Conservation (phyloP, 2,329 filamentous ascomycete genomes). For the Botrytis medusae region DNA sequence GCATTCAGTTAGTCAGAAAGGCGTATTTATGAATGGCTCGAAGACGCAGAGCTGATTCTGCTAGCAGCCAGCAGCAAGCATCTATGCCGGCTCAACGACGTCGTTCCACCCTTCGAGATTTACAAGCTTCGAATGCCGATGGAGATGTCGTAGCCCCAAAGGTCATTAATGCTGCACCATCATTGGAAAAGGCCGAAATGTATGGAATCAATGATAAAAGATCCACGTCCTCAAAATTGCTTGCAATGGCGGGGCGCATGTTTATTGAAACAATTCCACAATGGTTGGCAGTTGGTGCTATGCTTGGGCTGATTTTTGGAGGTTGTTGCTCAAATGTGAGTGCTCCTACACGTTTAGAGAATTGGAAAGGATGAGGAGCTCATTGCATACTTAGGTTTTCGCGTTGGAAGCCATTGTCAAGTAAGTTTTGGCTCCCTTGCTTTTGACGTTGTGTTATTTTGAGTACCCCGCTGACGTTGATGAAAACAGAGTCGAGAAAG, state of each 20-base stretch:
- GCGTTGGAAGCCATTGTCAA: slow-evolving; percentile 93
- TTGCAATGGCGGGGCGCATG: slow-evolving; percentile 53
- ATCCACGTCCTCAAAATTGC: slow-evolving; percentile 50
- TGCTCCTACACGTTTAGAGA: slow-evolving; percentile 24
- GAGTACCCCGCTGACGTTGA: slow-evolving; percentile 26
- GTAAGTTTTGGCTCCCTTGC: slow-evolving; percentile 51
- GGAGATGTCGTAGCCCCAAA: slow-evolving; percentile 46
- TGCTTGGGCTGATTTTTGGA: slow-evolving; percentile 87
- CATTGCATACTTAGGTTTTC: slow-evolving; percentile 67
- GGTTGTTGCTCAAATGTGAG: slow-evolving; percentile 91
- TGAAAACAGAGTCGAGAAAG: slow-evolving; percentile 69
- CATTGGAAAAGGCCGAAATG: slow-evolving; percentile 55
- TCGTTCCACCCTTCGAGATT: slow-evolving; percentile 48
- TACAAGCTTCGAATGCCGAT: slow-evolving; percentile 43
- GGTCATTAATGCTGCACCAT: slow-evolving; percentile 55
- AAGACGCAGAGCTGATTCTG: slow-evolving; percentile 21
- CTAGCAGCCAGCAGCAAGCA: slow-evolving; percentile 13
- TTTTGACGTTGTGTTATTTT: neutral
- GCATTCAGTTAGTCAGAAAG: neutral
- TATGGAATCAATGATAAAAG: slow-evolving; percentile 56
- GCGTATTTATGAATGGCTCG: slow-evolving; percentile 21
- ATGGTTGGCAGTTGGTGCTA: slow-evolving; percentile 63
- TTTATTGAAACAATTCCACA: slow-evolving; percentile 60
- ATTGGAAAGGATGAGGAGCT: slow-evolving; percentile 27
- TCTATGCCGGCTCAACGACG: slow-evolving; percentile 43